Evolutionary conservation across 345 rosid species (phyloP).

Genomic region (Leavenworthia alabamica): DNA sequence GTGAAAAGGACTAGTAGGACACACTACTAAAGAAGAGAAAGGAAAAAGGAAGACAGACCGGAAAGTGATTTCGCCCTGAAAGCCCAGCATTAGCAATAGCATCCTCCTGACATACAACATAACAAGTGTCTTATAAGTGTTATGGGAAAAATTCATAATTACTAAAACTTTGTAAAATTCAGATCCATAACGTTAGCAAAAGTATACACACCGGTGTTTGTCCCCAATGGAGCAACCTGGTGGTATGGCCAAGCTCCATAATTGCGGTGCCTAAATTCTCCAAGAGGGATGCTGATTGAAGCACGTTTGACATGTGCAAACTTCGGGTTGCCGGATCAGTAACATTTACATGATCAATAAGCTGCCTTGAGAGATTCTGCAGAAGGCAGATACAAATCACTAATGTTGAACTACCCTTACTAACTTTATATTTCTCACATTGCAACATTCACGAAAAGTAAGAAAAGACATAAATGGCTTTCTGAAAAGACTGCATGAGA

Average conservation of each 20-base stretch:
- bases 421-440: background rate
- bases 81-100: conserved; percentile 59
- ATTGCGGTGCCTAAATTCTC: conserved; percentile 51
- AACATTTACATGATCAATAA: conserved; percentile 38
- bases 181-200: background rate
- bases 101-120: conserved; percentile 37
- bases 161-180: background rate
- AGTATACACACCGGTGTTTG: conserved; percentile 47
- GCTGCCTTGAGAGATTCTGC: conserved; percentile 47
- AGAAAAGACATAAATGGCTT: background rate
- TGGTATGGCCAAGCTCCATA: conserved; percentile 57
- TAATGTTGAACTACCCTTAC: background rate
- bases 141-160: background rate
- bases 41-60: conserved; percentile 31
- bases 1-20: background rate
- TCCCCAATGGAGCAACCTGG: conserved; percentile 49
- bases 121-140: background rate
- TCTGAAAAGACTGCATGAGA: background rate
- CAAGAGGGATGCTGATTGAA: conserved; percentile 43
- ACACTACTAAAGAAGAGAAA: background rate
- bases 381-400: conserved; percentile 1
- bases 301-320: conserved; percentile 31
- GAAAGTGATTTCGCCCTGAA: conserved; percentile 46
- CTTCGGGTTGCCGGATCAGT: conserved; percentile 40
- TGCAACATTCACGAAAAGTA: background rate